These are phyloP conservation scores for Asparagopsis taxiformis DNA, from an alignment of 31 red algal genomes.

Conservation along the genomic window DNA sequence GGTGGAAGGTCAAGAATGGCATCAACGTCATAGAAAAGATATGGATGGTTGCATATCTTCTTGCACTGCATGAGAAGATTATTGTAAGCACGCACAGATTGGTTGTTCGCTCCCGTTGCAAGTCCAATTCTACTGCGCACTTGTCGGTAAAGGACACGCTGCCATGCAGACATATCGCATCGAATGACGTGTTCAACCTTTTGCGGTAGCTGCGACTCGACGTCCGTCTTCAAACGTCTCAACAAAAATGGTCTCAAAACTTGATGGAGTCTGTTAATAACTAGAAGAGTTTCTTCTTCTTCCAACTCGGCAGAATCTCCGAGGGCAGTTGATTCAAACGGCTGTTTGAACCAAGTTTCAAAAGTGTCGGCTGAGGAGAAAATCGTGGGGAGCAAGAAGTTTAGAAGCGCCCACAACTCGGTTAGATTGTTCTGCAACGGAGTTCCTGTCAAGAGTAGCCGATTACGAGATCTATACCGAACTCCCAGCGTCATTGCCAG, in stretches of 20 bases:
- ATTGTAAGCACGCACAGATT: conserved; percentile 71
- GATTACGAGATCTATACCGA: conserved; percentile 86
- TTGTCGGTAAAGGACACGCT: conserved; percentile 91
- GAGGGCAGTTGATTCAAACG: conserved; percentile 77
- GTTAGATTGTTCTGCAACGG: conserved; percentile 97
- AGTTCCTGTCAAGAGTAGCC: conserved; percentile 90
- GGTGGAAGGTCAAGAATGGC: conserved; percentile 60
- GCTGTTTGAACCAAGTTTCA: conserved; percentile 92
- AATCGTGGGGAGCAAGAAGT: conserved; percentile 96
- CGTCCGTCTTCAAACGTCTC: conserved; percentile 89
- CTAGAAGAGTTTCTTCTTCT: conserved; percentile 86
- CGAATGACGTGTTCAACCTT: conserved; percentile 88
- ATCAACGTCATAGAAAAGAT: conserved; percentile 93
- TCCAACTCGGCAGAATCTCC: conserved; percentile 81
- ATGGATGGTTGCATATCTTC: conserved; percentile 99
- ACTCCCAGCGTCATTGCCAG: conserved; percentile 93
- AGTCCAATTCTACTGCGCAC: conserved; percentile 74
- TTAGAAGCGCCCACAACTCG: conserved; percentile 97
- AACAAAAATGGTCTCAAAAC: conserved; percentile 91
- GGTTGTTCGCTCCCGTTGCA: conserved; percentile 44
- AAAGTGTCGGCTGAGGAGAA: conserved; percentile 85
- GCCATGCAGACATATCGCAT: conserved; percentile 92
- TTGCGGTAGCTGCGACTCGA: conserved; percentile 85
- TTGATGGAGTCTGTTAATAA: conserved; percentile 94
- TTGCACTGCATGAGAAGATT: conserved; percentile 98